phyloP scores from a whole-genome alignment of 768 basidiomycete species.

The Podaxis carcinomalis region DNA sequence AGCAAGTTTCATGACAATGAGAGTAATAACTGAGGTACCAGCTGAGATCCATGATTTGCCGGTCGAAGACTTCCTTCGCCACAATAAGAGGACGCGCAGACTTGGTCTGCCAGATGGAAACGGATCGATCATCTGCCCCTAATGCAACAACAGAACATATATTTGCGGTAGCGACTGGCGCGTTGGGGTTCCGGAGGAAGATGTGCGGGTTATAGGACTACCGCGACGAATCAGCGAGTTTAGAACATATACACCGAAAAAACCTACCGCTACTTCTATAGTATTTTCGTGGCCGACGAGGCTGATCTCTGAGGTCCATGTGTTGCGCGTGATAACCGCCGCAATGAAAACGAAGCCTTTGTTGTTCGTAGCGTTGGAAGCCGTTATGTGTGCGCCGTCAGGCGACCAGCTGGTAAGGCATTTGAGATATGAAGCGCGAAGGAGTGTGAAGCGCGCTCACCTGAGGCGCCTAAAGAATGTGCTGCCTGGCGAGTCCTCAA shows the following conservation, averaged over 20 bases:
- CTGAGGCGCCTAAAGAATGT: constrained; percentile 92
- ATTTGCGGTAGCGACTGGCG: constrained; percentile 71
- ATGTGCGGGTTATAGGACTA: constrained; percentile 93
- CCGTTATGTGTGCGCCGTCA: constrained; percentile 97
- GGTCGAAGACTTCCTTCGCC: constrained; percentile 88
- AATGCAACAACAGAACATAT: constrained; percentile 91
- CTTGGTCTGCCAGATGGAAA: constrained; percentile 97
- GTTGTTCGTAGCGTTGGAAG: constrained; percentile 95
- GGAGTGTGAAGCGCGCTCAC: constrained; percentile 30
- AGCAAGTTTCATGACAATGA: neutral
- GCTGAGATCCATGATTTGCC: constrained; percentile 92
- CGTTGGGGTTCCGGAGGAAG: constrained; percentile 72
- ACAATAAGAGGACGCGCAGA: constrained; percentile 88
- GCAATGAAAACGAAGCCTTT: constrained; percentile 97
- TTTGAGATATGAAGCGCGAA: neutral
- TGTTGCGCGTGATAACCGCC: constrained; percentile 84
- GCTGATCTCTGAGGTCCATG: constrained; percentile 90
- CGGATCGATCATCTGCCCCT: constrained; percentile 88
- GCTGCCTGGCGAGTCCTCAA: constrained; percentile 89
- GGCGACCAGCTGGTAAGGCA: constrained; percentile 86
- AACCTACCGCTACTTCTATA: constrained; percentile 85
- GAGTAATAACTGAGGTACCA: constrained; percentile 55
- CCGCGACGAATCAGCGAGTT: neutral
- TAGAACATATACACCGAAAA: neutral
- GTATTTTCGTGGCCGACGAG: constrained; percentile 97